Conservation (phyloP, 345 rosid species). For the Arabidopsis suecica region DNA sequence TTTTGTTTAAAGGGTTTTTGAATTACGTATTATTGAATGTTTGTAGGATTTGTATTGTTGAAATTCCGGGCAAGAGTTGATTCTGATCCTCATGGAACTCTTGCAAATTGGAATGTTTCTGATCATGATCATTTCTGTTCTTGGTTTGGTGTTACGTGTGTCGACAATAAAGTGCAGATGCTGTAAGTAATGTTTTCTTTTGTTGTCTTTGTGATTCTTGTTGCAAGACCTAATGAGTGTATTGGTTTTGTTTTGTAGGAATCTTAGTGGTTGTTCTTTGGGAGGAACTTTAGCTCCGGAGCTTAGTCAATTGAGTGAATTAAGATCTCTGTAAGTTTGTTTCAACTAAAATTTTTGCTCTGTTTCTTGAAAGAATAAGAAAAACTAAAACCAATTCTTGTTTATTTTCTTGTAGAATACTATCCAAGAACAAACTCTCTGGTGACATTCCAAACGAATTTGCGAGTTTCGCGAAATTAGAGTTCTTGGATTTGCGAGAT, state of each 20-base stretch:
- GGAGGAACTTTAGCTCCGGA: slow-evolving; percentile 78
- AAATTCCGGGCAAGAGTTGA: slow-evolving; percentile 63
- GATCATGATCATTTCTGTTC: slow-evolving; percentile 59
- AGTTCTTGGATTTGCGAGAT: slow-evolving; percentile 71
- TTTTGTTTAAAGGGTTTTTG: not conserved
- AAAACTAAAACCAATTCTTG: slow-evolving; percentile 3
- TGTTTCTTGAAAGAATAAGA: slow-evolving; percentile 19
- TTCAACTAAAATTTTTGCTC: slow-evolving; percentile 11
- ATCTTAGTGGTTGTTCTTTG: slow-evolving; percentile 63
- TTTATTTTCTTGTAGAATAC: slow-evolving; percentile 50
- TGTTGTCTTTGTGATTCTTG: not conserved
- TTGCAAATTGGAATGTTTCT: slow-evolving; percentile 67
- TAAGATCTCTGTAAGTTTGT: slow-evolving; percentile 73
- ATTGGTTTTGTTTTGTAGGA: slow-evolving; percentile 49
- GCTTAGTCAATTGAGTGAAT: slow-evolving; percentile 67
- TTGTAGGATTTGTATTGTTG: slow-evolving; percentile 69
- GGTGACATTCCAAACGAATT: slow-evolving; percentile 76
- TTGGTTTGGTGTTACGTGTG: slow-evolving; percentile 84
- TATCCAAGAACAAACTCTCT: slow-evolving; percentile 59
- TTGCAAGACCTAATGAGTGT: not conserved
- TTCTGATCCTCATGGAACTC: slow-evolving; percentile 73
- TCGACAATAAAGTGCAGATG: slow-evolving; percentile 65
- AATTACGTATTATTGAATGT: slow-evolving; percentile 20
- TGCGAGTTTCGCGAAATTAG: slow-evolving; percentile 58
- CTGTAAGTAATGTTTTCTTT: slow-evolving; percentile 59